Evolutionary conservation across 306 rosid species (phyloP).

Genomic region (Alnus glutinosa): DNA sequence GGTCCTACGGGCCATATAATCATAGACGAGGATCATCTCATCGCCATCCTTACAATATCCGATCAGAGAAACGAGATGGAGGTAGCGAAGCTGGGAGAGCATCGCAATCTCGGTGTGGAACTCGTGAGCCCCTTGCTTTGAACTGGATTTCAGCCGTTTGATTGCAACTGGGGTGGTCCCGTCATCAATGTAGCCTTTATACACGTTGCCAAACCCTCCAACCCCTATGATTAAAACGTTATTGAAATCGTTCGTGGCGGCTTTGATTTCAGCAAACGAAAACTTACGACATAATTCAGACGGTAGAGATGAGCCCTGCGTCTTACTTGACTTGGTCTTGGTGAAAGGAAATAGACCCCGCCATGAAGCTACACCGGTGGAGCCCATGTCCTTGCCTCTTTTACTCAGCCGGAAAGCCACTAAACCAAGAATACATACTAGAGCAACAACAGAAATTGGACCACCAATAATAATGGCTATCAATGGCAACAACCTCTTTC

Average conservation of each 20-base stretch:
- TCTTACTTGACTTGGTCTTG: neutral
- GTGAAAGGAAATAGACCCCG: no score
- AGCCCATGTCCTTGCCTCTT: neutral
- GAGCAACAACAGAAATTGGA: neutral
- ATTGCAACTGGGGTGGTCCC: conserved; percentile 1
- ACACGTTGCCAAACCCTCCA: conserved; percentile 31
- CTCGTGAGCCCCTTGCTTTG: conserved; percentile 23
- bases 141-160: conserved; percentile 24
- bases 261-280: conserved; percentile 24
- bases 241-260: conserved; percentile 26
- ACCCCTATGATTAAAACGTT: conserved; percentile 2
- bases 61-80: conserved; percentile 24
- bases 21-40: conserved; percentile 34
- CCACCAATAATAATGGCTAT: neutral
- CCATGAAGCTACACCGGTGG: no score
- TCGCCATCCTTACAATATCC: conserved; percentile 14
- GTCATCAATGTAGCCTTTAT: conserved; percentile 5
- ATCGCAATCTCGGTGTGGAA: conserved; percentile 29
- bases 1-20: conserved; percentile 17
- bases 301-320: neutral
- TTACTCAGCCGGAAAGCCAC: neutral
- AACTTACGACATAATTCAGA: conserved; percentile 27
- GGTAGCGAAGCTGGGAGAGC: conserved; percentile 24
- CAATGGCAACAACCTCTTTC: neutral
- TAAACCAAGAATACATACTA: neutral